Evolutionary conservation across 2,329 filamentous ascomycete genomes (phyloP), one percentile per base, ranked within the genome.

Genomic region (Fusarium xylarioides): DNA sequence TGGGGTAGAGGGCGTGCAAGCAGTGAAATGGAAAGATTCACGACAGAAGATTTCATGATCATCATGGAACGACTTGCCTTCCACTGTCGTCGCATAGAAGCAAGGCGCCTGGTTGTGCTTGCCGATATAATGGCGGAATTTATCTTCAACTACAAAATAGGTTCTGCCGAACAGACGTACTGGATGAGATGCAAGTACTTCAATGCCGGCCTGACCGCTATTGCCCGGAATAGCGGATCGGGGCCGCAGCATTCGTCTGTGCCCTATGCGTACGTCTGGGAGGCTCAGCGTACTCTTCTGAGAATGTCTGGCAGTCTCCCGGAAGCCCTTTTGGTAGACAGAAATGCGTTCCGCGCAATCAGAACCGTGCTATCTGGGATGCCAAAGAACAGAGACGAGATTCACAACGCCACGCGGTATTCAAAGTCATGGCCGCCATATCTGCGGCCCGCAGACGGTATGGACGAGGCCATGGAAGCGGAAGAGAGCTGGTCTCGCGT

Each of bases 361-460:
- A 84, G 87, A 42, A 74, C 81, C 43, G 87, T 91, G 6, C 78
- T 91, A 61, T 79, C 88, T 11, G 88, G 85, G 6, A 81, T 87
- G 62, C 83, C 84, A 47, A 91, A 90, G 75, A 87, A 86, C 14
- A 76, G 80, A 11, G 80, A 80, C 10, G 90, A 92, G 78, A 81
- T 79, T 19, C 84, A 83, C 38, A 85, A 85, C 37, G 84, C 86
- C 4, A 72, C 80, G 26, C 85, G 88, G 34, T 84, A 89, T 62
- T 81, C 83, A 4, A 83, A 85, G 55, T 85, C 84, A 4, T 91
- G 90, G 90, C 90, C 90, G 15, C 90, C 90, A 1, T 91, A 90
- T 79, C 81, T 88, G 61, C 82, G 84, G 42, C 83, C 86, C 16
- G 85, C 87, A 64, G 87, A 91, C 74, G 90, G 89, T 3, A 86